A percentile compares a stretch with the other conserved stretches of the same genome.
phyloP scores from a whole-genome alignment of 169 alveolate genomes.

The Plasmodium coatneyi region DNA sequence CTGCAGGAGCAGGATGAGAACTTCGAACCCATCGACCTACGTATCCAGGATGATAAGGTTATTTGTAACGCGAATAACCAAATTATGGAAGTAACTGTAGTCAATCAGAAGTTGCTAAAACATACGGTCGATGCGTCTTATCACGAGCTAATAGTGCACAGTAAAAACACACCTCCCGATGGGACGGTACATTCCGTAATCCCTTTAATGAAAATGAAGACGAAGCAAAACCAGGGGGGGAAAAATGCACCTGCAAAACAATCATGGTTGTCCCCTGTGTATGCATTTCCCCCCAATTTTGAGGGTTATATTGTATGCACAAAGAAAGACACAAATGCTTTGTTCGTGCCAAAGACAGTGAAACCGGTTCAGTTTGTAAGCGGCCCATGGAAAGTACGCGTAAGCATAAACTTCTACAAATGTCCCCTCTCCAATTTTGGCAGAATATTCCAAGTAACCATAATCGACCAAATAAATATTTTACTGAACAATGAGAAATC shows the following conservation, averaged over 20 bases:
- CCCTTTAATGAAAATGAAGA: conserved; percentile 5
- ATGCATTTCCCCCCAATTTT: conserved; percentile 9
- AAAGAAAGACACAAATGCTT: conserved; percentile 14
- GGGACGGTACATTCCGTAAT: not conserved
- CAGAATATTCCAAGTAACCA: conserved; percentile 26
- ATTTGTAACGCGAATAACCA: conserved; percentile 21
- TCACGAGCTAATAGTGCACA: not conserved
- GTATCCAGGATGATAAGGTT: not conserved
- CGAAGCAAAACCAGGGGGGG: not conserved
- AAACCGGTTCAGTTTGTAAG: conserved; percentile 27
- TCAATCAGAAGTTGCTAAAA: not conserved
- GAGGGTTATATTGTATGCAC: conserved; percentile 55
- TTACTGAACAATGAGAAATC: conserved; percentile 20
- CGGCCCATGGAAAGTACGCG: conserved; percentile 64
- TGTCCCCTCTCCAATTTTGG: conserved; percentile 45
- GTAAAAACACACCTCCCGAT: not conserved
- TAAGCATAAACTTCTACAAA: conserved; percentile 12
- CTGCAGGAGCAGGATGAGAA: not conserved
- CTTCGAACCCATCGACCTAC: not conserved
- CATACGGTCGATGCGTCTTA: conserved; percentile 17
- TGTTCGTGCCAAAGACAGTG: conserved; percentile 24
- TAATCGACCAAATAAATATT: conserved; percentile 26
- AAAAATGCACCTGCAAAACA: not conserved
- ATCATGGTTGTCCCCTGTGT: not conserved
- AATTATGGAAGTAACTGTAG: conserved; percentile 7